Percentiles rank a stretch among this genome's conserved stretches.
Conservation (phyloP, 1,284 basidiomycete species). For the Psilocybe mexicana region DNA sequence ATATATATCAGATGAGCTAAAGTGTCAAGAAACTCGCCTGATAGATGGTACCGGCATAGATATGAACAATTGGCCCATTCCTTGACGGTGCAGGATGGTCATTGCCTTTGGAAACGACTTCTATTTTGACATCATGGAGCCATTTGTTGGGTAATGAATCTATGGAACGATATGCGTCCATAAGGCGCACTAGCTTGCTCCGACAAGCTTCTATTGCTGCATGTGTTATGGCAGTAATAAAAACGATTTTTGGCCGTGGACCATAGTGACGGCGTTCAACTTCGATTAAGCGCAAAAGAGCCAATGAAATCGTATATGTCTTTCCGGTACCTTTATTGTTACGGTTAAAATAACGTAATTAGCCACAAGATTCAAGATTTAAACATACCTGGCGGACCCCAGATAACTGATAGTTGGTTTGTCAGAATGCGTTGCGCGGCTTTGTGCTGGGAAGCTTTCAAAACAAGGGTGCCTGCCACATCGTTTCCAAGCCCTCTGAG, state of each 20-base stretch:
- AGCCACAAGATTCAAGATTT: neutral
- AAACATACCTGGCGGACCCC: slow-evolving; percentile 46
- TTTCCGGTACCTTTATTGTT: slow-evolving; percentile 44
- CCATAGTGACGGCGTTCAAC: slow-evolving; percentile 33
- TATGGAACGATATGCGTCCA: slow-evolving; percentile 38
- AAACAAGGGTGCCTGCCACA: slow-evolving; percentile 36
- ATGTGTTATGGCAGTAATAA: slow-evolving; percentile 51
- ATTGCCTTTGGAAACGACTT: slow-evolving; percentile 41
- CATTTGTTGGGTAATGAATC: slow-evolving; percentile 37
- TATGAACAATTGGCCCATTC: slow-evolving; percentile 25
- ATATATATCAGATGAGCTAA: neutral
- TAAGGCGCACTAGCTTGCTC: slow-evolving; percentile 38
- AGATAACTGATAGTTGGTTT: slow-evolving; percentile 45
- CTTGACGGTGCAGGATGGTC: slow-evolving; percentile 36
- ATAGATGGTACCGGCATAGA: slow-evolving; percentile 50
- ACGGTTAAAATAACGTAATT: neutral
- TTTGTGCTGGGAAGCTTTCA: slow-evolving; percentile 46
- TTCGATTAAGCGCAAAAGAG: slow-evolving; percentile 44
- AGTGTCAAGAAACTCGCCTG: slow-evolving; percentile 32
- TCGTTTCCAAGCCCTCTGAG: slow-evolving; percentile 34
- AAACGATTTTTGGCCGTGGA: slow-evolving; percentile 37
- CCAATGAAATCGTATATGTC: slow-evolving; percentile 49
- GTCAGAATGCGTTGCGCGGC: slow-evolving; percentile 44
- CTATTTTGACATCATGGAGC: slow-evolving; percentile 39
- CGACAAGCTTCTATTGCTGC: slow-evolving; percentile 49